Evolutionary conservation across 2,329 filamentous ascomycete genomes (phyloP), one percentile per base, ranked within the genome.

Genomic region (Shiraia bambusicola): DNA sequence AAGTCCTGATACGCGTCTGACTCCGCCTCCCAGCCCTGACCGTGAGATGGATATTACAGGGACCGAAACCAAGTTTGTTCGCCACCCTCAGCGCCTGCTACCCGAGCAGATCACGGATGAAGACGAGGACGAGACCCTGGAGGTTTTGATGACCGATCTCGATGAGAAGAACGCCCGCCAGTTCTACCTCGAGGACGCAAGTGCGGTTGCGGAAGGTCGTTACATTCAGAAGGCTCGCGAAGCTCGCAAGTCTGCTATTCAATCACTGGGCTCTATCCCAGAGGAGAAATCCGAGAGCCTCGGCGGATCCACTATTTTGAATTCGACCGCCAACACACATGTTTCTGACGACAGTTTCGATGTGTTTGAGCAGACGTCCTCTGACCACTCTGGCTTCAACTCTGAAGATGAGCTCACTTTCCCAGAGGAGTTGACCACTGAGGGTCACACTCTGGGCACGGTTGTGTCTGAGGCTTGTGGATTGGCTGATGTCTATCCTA

Each of bases 391-490:
- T 42, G 82, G 78, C 47, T 74, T 80, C 50, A 72, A 72, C 30
- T 76, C 80, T 6, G 76, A 83, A 34, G 76, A 77, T 17, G 80
- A 82, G 35, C 63, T 76, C 8, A 74, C 73, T 3, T 78, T 86
- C 58, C 82, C 81, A 1, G 83, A 90, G 47, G 86, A 88, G 58
- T 71, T 94, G 58, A 91, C 88, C 46, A 95, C 91, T 4, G 92
- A 98, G 71, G 93, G 93, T 16, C 93, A 98, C 65, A 86, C 90
- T 12, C 79, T 98, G 32, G 93, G 93, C 34, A 93, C 89, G 3
- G 85, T 96, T 29, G 90, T 98, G 33, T 93, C 92, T 12, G 88
- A 97, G 58, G 79, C 79, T 47, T 97, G 89, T 69, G 93, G 93
- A 36, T 80, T 98, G 34, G 86, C 90, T 13, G 85, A 90, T 49